phyloP scores from a whole-genome alignment of 768 basidiomycete genomes.

The Rhizopogon sp. region DNA sequence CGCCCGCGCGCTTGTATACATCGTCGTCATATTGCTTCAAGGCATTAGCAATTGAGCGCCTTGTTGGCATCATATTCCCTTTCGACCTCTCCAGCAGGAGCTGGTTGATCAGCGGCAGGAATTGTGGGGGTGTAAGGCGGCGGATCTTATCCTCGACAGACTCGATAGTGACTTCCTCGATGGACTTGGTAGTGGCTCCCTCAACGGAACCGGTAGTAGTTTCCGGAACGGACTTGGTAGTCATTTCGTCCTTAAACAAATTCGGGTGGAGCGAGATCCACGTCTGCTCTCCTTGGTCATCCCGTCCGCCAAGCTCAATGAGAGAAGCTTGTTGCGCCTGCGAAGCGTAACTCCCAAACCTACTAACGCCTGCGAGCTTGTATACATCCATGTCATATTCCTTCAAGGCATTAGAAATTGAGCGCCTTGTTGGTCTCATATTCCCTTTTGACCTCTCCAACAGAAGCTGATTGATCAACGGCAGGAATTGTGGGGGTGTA shows the following conservation, averaged over 20 bases:
- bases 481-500: no score
- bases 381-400: conserved; percentile 23
- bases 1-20: conserved; percentile 22
- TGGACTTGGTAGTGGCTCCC: no score
- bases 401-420: conserved; percentile 29
- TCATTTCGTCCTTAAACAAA: background rate
- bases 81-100: conserved; percentile 20
- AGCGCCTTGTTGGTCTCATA: conserved; percentile 26
- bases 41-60: conserved; percentile 26
- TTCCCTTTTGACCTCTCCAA: conserved; percentile 23
- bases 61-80: conserved; percentile 12
- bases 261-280: conserved; percentile 25
- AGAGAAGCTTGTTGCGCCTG: conserved; percentile 23
- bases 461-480: conserved; percentile 20
- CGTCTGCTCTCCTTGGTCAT: conserved; percentile 1
- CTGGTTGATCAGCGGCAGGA: conserved; percentile 22
- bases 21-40: conserved; percentile 24
- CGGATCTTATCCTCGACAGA: no score
- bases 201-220: no score
- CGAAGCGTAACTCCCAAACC: conserved; percentile 21
- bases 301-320: conserved; percentile 17
- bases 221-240: no score
- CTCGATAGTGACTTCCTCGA: no score
- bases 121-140: conserved; percentile 7
- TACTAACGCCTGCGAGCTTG: conserved; percentile 18